Evolutionary conservation across 2,329 filamentous ascomycete genomes (phyloP), one percentile per base, ranked within the genome.

Genomic region (Hypomyces perniciosus): DNA sequence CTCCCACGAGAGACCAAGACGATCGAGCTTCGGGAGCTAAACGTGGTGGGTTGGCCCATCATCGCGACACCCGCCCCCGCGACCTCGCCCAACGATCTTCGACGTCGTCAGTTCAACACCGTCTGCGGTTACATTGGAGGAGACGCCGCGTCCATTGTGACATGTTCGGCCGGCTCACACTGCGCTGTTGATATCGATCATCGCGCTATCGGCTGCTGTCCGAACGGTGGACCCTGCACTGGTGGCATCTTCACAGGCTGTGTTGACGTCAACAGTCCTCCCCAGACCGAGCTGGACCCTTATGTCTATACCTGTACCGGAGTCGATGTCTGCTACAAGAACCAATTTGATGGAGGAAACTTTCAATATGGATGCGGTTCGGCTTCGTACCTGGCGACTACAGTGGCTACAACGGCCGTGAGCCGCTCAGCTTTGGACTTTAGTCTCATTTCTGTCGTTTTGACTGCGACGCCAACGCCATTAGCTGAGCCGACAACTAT

Each of bases 111-210:
- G 53, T 60, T 67, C 47, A 79, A 80, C 63, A 82, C 79, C 12
- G 61, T 83, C 50, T 83, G 80, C 57, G 80, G 80, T 39, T 83
- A 74, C 63, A 71, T 83, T 59, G 75, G 73, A 54, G 79, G 78
- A 26, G 63, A 81, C 55, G 62, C 72, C 1, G 64, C 65, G 27
- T 64, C 81, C 30, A 77, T 79, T 3, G 80, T 79, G 37, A 83
- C 79, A 35, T 83, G 80, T 60, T 73, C 71, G 29, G 70, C 73
- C 0, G 80, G 79, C 33, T 81, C 78, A 35, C 78, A 83, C 62
- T 83, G 80, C 60, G 80, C 78, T 27, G 65, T 78, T 40, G 78
- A 81, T 54, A 63, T 68, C 20, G 65, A 68, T 13, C 69, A 75
- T 50, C 69, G 71, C 29, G 73, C 73, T n/a, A 67, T 81, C 31